A percentile compares a stretch with the other conserved stretches of the same genome.
Evolutionary conservation across 371 early-diverging fungal species (phyloP).

Genomic region (Fennellomyces sp.): DNA sequence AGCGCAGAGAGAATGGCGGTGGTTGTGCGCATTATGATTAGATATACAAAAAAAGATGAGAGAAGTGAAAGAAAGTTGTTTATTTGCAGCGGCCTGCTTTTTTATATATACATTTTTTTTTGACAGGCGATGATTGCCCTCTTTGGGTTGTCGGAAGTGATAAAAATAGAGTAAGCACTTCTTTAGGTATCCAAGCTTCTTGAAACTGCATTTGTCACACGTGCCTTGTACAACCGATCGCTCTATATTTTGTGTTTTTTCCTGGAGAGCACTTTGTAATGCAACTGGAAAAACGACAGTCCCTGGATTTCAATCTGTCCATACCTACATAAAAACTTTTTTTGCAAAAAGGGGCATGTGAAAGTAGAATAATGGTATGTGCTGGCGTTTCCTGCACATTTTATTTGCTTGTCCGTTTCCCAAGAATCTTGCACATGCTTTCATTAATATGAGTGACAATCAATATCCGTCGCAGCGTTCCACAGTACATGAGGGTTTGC

Average conservation of each 20-base stretch:
- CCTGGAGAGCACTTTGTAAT: not conserved
- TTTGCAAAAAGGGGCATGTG: too few species aligned
- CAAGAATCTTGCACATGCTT: too few species aligned
- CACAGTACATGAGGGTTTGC: too few species aligned
- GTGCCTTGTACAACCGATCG: not conserved
- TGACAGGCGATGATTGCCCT: slow-evolving; percentile 9
- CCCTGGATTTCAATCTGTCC: too few species aligned
- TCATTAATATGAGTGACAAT: too few species aligned
- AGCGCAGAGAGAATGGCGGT: slow-evolving; percentile 8
- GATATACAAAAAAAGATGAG: not conserved
- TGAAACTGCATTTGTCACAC: slow-evolving; percentile 5
- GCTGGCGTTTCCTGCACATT: too few species aligned
- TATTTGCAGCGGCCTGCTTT: not conserved
- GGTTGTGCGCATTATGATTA: not conserved
- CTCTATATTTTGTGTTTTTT: not conserved
- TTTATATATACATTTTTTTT: slow-evolving; percentile 4
- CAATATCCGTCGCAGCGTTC: too few species aligned
- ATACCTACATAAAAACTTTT: too few species aligned
- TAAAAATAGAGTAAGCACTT: slow-evolving; percentile 5
- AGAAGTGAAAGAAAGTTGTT: not conserved
- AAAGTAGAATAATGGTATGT: too few species aligned
- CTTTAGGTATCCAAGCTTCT: not conserved
- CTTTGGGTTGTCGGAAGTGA: slow-evolving; percentile 5
- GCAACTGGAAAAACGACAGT: too few species aligned
- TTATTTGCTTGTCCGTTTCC: too few species aligned